Conservation (phyloP, 495 filamentous ascomycete genomes). For the Thermochaetoides thermophila region DNA sequence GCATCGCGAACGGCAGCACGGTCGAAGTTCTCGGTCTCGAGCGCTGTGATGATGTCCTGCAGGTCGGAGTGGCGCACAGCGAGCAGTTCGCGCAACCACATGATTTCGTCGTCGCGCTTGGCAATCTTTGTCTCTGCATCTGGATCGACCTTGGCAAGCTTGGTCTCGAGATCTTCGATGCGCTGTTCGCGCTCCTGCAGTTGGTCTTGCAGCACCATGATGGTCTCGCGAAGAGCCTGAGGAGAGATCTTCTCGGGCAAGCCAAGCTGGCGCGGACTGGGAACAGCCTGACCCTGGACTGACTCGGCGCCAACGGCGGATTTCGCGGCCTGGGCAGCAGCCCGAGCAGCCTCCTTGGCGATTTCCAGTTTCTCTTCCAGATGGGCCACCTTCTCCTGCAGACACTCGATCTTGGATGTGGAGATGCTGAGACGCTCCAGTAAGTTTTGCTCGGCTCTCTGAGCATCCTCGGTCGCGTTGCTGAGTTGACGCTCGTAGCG, state of each 20-base stretch:
- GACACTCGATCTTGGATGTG: constrained; percentile 61
- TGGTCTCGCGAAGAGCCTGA: constrained; percentile 87
- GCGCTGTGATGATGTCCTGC: constrained; percentile 72
- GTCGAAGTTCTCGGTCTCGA: constrained; percentile 61
- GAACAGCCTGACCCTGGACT: constrained; percentile 14
- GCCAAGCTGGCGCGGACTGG: constrained; percentile 31
- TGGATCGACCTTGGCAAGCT: constrained; percentile 48
- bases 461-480: constrained; percentile 56
- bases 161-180: constrained; percentile 71
- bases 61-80: constrained; percentile 82
- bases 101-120: constrained; percentile 84
- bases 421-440: constrained; percentile 59
- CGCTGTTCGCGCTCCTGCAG: constrained; percentile 80
- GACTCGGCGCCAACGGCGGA: constrained; percentile 30
- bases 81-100: constrained; percentile 86
- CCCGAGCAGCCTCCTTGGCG: constrained; percentile 75
- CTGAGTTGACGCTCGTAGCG: constrained; percentile 60
- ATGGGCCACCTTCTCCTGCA: constrained; percentile 65
- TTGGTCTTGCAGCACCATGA: constrained; percentile 90
- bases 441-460: constrained; percentile 51
- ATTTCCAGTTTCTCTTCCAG: constrained; percentile 80
- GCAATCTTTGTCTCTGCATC: constrained; percentile 68
- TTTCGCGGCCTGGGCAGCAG: constrained; percentile 74
- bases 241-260: constrained; percentile 77
- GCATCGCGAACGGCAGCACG: constrained; percentile 66